Conservation (phyloP, 805 yeast genomes). For the Pichia kluyveri region DNA sequence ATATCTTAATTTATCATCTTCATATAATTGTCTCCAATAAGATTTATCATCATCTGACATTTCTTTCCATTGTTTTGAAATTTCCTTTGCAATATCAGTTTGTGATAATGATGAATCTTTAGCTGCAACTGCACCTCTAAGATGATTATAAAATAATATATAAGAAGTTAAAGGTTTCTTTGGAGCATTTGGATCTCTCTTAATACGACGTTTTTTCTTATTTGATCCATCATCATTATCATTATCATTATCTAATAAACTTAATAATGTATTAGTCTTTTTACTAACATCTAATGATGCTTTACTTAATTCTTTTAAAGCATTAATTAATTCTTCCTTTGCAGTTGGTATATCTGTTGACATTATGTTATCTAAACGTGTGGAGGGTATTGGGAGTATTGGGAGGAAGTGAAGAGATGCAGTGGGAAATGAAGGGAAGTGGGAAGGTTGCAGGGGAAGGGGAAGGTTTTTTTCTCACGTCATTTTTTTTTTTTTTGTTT, state of each 20-base stretch:
- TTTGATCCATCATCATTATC: constrained; percentile 28
- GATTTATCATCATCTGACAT: constrained; percentile 62
- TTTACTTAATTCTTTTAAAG: not conserved
- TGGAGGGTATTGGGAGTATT: too few species aligned
- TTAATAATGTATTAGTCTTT: not conserved
- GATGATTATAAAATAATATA: constrained; percentile 67
- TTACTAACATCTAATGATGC: not conserved
- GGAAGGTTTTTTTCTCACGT: too few species aligned
- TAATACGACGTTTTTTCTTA: constrained; percentile 31
- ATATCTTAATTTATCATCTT: constrained; percentile 32
- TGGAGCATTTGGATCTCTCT: constrained; percentile 86
- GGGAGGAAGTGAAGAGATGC: too few species aligned
- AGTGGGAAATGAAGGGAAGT: too few species aligned
- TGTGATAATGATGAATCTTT: constrained; percentile 68
- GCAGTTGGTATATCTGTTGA: too few species aligned
- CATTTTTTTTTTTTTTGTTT: too few species aligned
- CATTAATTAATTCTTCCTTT: not conserved
- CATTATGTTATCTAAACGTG: too few species aligned
- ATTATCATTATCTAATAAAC: not conserved
- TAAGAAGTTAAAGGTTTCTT: constrained; percentile 87
- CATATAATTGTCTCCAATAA: constrained; percentile 58
- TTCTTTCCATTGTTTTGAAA: constrained; percentile 72
- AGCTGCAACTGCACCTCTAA: constrained; percentile 60
- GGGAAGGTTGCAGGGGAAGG: too few species aligned
- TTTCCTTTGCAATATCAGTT: constrained; percentile 69